A percentile compares a stretch with the other conserved stretches of the same genome.
Evolutionary conservation across 2,329 filamentous ascomycete genomes (phyloP).

Genomic region (Diplodia seriata): DNA sequence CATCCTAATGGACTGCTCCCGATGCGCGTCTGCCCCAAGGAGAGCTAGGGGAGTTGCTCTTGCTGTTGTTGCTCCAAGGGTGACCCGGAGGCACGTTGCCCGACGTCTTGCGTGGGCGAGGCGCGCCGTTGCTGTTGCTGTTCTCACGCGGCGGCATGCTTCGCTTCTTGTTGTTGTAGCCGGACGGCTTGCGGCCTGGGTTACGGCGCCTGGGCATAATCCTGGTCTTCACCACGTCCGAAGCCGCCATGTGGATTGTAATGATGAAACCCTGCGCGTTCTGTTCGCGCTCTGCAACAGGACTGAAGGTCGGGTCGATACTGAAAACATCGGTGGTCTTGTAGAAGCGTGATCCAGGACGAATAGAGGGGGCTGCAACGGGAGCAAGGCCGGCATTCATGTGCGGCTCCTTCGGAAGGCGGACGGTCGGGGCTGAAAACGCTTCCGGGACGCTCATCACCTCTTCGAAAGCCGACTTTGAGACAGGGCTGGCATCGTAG

Average conservation of each 20-base stretch:
- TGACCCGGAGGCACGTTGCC: constrained; percentile 20
- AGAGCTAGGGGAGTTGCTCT: constrained; percentile 22
- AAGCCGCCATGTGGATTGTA: constrained; percentile 21
- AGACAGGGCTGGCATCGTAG: neutral
- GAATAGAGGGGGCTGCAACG: constrained; percentile 1
- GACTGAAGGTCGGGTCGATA: constrained; percentile 9
- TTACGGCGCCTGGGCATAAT: constrained; percentile 18
- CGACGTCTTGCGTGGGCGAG: constrained; percentile 22
- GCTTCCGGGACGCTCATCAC: constrained; percentile 31
- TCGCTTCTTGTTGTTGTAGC: constrained; percentile 30
- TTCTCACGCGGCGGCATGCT: constrained; percentile 23
- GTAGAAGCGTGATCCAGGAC: constrained; percentile 30
- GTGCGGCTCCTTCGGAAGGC: constrained; percentile 26
- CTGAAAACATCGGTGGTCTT: constrained; percentile 26
- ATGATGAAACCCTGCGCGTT: constrained; percentile 25
- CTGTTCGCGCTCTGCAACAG: constrained; percentile 17
- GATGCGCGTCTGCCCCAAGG: constrained; percentile 25
- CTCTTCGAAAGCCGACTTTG: constrained; percentile 30
- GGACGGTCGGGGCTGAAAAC: constrained; percentile 27
- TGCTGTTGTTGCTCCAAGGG: constrained; percentile 29
- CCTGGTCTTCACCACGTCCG: constrained; percentile 19
- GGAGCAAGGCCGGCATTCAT: constrained; percentile 25
- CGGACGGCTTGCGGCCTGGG: constrained; percentile 22
- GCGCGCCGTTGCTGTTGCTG: constrained; percentile 23
- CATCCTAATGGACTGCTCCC: constrained; percentile 26